phyloP scores from a whole-genome alignment of 2,329 filamentous ascomycete species.

The Colletotrichum euphorbiae region DNA sequence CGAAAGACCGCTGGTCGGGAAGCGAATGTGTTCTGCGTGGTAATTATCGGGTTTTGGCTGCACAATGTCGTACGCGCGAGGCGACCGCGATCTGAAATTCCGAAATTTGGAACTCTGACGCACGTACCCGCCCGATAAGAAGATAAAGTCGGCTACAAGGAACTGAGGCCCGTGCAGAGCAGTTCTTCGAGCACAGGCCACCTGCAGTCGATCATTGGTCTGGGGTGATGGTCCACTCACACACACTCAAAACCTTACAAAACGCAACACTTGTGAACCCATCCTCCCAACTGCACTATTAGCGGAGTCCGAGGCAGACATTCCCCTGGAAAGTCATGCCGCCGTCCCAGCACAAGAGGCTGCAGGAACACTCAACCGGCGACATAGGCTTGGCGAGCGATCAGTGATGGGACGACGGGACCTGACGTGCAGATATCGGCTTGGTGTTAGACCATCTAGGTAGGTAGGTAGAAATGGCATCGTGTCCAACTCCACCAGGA shows the following conservation, averaged over 20 bases:
- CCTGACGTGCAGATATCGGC: constrained; percentile 13
- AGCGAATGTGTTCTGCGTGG: neutral
- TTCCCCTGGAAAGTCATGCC: constrained; percentile 9
- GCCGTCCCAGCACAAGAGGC: neutral
- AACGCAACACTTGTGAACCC: constrained; percentile 16
- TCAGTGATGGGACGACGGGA: constrained; percentile 20
- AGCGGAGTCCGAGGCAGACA: constrained; percentile 1
- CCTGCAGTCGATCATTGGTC: constrained; percentile 26
- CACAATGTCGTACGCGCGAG: constrained; percentile 1
- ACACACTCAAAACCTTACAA: neutral
- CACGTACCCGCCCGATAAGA: constrained; percentile 33
- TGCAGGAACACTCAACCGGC: neutral
- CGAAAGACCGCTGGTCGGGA: neutral
- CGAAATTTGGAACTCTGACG: constrained; percentile 32
- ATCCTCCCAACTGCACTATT: constrained; percentile 16
- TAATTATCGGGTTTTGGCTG: neutral
- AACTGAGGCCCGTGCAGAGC: constrained; percentile 6
- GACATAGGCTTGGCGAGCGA: constrained; percentile 17
- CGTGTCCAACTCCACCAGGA: neutral
- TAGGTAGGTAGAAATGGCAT: constrained; percentile 22
- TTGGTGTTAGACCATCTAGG: constrained; percentile 7
- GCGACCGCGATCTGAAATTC: constrained; percentile 13
- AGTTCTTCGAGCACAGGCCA: constrained; percentile 19
- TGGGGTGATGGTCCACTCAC: constrained; percentile 23
- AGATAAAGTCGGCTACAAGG: constrained; percentile 34